phyloP scores from a whole-genome alignment of 176 grass and related monocot genomes.

The Carex scoparia region DNA sequence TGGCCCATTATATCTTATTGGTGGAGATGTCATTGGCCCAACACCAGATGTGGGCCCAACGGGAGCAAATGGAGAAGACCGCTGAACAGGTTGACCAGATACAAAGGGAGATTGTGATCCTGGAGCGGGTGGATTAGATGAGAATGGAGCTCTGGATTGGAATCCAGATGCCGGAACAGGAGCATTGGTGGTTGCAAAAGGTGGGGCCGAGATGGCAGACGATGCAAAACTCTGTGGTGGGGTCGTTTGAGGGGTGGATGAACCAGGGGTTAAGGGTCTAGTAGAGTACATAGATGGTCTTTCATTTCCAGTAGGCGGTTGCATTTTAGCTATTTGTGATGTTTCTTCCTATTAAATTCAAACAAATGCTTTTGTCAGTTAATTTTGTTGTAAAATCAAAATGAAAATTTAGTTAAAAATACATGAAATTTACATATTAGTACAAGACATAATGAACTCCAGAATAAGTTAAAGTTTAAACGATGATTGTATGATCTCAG shows the following conservation, averaged over 20 bases:
- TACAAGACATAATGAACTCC: not conserved
- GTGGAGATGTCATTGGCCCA: not conserved
- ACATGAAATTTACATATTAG: not conserved
- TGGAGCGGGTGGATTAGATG: not conserved
- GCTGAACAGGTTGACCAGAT: conserved; percentile 16
- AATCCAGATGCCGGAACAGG: not conserved
- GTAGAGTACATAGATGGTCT: not conserved
- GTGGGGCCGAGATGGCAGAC: not conserved
- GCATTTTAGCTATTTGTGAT: conserved; percentile 11
- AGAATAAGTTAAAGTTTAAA: not conserved
- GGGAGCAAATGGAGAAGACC: conserved; percentile 9
- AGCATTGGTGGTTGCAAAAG: conserved; percentile 10
- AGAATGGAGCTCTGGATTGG: conserved; percentile 9
- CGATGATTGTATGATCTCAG: not conserved
- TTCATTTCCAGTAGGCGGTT: conserved; percentile 6
- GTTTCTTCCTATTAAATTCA: not conserved
- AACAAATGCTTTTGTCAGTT: not conserved
- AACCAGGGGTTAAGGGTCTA: not conserved
- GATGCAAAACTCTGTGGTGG: not conserved
- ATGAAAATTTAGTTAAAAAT: not conserved
- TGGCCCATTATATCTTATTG: conserved; percentile 1
- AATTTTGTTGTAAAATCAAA: not conserved
- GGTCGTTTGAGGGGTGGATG: not conserved
- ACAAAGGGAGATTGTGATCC: not conserved
- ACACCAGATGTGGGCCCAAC: not conserved